These are phyloP conservation scores for Mastigamoeba balamuthi DNA, from an alignment of 78 protist genomes.

Conservation along the genomic window DNA sequence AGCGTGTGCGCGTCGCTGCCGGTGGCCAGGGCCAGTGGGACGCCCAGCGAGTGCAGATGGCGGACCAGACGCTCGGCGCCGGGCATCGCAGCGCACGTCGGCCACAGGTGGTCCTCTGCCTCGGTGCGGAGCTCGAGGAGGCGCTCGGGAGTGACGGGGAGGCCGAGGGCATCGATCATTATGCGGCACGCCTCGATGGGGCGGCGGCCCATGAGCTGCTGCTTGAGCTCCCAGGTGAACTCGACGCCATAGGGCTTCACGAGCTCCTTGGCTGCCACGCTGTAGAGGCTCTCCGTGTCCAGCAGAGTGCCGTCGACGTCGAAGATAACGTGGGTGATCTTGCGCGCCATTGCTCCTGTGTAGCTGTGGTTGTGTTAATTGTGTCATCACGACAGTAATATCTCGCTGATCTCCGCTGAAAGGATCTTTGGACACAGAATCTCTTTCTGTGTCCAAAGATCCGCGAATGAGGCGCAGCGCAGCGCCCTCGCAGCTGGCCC, in stretches of 20 bases:
- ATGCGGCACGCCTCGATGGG: not conserved
- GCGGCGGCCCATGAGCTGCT: not conserved
- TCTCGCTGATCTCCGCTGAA: too few relatives aligned
- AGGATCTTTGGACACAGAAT: too few relatives aligned
- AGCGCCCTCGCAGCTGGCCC: too few relatives aligned
- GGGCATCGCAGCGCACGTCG: not conserved
- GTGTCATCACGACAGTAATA: too few relatives aligned
- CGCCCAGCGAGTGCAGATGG: not conserved
- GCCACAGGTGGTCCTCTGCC: not conserved
- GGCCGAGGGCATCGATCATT: not conserved
- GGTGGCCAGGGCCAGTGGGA: slow-evolving; percentile 13
- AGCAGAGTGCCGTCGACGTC: not conserved
- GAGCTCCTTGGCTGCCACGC: not conserved
- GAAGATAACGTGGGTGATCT: slow-evolving; percentile 5
- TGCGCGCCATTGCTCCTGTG: too few relatives aligned
- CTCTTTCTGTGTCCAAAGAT: too few relatives aligned
- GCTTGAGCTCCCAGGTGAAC: not conserved
- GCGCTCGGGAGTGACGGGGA: not conserved
- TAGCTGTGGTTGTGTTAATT: too few relatives aligned
- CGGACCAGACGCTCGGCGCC: slow-evolving; percentile 6
- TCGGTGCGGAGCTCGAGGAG: not conserved
- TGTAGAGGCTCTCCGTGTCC: slow-evolving; percentile 1
- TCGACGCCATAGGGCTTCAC: not conserved
- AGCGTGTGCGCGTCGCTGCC: not conserved
- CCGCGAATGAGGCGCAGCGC: too few relatives aligned